Evolutionary conservation across 345 rosid genomes (phyloP), one percentile per base, ranked within the genome.

Genomic region (Populus euphratica): DNA sequence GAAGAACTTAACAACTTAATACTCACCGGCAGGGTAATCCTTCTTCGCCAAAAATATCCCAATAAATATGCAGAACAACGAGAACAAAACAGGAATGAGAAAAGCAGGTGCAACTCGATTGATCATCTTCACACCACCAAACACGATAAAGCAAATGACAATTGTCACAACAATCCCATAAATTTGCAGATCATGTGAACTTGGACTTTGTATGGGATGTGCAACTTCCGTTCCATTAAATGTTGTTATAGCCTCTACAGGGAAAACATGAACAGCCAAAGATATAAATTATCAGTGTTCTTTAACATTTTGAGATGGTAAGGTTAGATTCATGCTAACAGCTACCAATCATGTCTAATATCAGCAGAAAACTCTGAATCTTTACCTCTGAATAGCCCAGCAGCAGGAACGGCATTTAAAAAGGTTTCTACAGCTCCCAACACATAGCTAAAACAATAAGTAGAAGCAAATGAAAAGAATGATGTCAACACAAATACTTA

Each of bases 361-460:
- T 44, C 35, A 52, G 68, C 38, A 82, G 66, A 78, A 75, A 52
- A 35, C 36, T 56, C 6, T 43, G 5, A 81, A 49, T 76, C 69
- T 43, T 73, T 89, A 96, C 99, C 99, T 83, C 81, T 83, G 82
- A 96, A 96, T 73, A 96, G 92, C 50, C 97, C 99, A 79, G 99
- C 99, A 75, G 96, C 92, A 76, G 99, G 99, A 38, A 96, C 82
- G 7, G 99, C 99, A 81, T 94, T 94, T 78, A 96, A 81, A 80
- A 96, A 96, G 82, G 99, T 96, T 83, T 96, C 99, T 47, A 96
- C 97, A 72, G 99, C 99, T 85, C 99, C 99, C 89, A 96, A 89
- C 70, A 96, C 96, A 84, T 96, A 96, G 75, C 99, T 96, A 83
- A 77, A 74, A 71, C 72, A 74, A 77, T 27, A 77, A 80, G 70